Conservation (phyloP, 106 monocot species). For the Triglochin maritima region DNA sequence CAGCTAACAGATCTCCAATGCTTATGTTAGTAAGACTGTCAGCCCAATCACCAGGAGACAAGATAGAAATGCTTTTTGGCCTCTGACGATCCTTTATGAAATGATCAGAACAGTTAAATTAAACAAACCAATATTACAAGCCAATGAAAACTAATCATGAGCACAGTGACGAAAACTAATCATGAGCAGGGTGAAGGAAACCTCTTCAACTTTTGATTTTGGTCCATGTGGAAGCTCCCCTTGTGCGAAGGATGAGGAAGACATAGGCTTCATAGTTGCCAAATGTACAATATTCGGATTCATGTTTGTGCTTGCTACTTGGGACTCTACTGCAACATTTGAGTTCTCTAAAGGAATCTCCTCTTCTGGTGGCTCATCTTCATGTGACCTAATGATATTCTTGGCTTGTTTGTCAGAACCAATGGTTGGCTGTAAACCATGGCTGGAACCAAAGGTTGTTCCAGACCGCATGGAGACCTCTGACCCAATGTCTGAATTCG, state of each 20-base stretch:
- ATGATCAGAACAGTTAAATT: not conserved
- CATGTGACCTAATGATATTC: not conserved
- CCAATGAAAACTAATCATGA: not conserved
- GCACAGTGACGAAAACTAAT: too few relatives aligned
- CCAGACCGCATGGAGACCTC: constrained; percentile 3
- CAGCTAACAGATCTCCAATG: constrained; percentile 62
- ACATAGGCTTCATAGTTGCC: not conserved
- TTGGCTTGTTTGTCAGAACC: not conserved
- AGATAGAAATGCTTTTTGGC: constrained; percentile 4
- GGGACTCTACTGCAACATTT: not conserved
- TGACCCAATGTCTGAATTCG: constrained; percentile 18
- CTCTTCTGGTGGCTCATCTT: not conserved
- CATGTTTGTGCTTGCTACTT: not conserved
- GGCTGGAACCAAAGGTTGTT: not conserved
- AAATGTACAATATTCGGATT: not conserved
- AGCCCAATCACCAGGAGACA: constrained; percentile 67
- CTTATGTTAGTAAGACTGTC: constrained; percentile 90
- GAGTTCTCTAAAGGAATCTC: not conserved
- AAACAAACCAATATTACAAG: not conserved
- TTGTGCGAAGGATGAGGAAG: not conserved
- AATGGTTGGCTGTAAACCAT: not conserved
- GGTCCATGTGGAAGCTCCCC: not conserved
- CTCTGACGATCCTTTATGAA: constrained; percentile 16
- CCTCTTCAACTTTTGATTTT: too few relatives aligned
- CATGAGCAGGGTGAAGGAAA: too few relatives aligned